A percentile compares a stretch with the other conserved stretches of the same genome.
phyloP scores from a whole-genome alignment of 1,284 basidiomycete genomes.

The Austroboletus niveus region DNA sequence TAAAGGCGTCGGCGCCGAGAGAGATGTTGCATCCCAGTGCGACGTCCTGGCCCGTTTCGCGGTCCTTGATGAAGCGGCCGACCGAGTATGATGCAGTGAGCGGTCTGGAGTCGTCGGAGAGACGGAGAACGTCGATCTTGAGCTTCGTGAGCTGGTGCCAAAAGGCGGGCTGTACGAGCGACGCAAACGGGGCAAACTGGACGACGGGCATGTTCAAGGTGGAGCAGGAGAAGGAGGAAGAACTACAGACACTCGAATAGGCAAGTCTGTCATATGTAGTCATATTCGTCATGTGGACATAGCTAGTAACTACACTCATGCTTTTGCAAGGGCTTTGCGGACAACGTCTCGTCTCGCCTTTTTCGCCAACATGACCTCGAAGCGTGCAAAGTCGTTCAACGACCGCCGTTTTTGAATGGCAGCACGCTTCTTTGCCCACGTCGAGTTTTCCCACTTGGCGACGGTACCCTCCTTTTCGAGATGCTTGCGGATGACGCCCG shows the following conservation, averaged over 20 bases:
- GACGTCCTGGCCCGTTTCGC: slow-evolving; percentile 66
- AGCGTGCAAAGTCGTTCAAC: slow-evolving; percentile 91
- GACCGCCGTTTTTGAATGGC: slow-evolving; percentile 77
- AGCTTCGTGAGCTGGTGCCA: slow-evolving; percentile 89
- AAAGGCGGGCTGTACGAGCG: slow-evolving; percentile 86
- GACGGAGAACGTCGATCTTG: slow-evolving; percentile 89
- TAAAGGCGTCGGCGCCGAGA: slow-evolving; percentile 61
- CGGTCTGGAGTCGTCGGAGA: slow-evolving; percentile 72
- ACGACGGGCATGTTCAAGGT: slow-evolving; percentile 51
- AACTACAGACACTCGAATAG: slow-evolving; percentile 13
- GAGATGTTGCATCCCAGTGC: slow-evolving; percentile 59
- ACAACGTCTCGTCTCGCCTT: slow-evolving; percentile 72
- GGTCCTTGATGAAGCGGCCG: slow-evolving; percentile 73
- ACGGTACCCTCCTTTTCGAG: slow-evolving; percentile 79
- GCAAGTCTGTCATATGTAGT: neutral
- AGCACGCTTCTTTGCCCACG: slow-evolving; percentile 91
- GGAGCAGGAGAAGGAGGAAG: neutral
- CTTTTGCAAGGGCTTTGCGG: slow-evolving; percentile 58
- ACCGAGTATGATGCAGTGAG: slow-evolving; percentile 70
- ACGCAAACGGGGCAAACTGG: slow-evolving; percentile 86
- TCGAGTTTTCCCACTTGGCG: slow-evolving; percentile 79
- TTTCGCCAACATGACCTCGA: slow-evolving; percentile 73
- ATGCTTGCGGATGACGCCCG: slow-evolving; percentile 82
- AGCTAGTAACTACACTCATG: slow-evolving; percentile 6
- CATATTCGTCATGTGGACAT: too few species aligned